Base-by-base conservation (phyloP, 306 rosid genomes). In the Coriaria nepalensis region DNA sequence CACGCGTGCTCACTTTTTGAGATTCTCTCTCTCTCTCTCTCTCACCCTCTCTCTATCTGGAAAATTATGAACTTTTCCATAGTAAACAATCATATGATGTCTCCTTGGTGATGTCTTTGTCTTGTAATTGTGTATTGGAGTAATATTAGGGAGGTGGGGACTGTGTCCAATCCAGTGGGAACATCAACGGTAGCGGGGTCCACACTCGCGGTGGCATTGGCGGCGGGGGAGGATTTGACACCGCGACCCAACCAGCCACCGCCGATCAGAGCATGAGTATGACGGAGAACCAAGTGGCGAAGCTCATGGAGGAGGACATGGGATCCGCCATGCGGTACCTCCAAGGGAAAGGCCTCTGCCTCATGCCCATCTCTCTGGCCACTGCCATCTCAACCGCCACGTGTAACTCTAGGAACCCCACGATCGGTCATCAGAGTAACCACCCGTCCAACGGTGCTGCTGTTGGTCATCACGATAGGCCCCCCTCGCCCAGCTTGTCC, bases 291-390 rank as follows among this genome's bases (percentile, higher is more conserved):
- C 98, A 85, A 33, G 98, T 92, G 58, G 96, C 96, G 0, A 85
- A 75, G 72, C 83, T 92, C 0, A 85, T 92, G 96, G 93, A 82
- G 49, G 87, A 92, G 57, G 98, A 92, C 74, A 85, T 92, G 98
- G 96, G 96, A 2, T 82, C 98, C 9, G 96, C 98, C 63, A 92
- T 92, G 98, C 98, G 85, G 58, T 92, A 92, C 61, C 81, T 92
- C 0, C 96, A 85, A 37, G 96, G 98, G 0, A 92, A 92, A 11
- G 98, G 98, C 11, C 93, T 92, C 8, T 92, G 98, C 74, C 93
- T 92, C 47, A 92, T 92, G 98, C 96, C 98, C 3, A 92, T 92
- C 50, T 92, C 98, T 2, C 74, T 92, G 0, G 98, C 98, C 10
- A 85, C 93, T 0, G 98, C 96, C 0, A 82, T 92, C 32, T 92